Evolutionary conservation across 768 basidiomycete species (phyloP).

Genomic region (Gloeopeniophorella convolvens): DNA sequence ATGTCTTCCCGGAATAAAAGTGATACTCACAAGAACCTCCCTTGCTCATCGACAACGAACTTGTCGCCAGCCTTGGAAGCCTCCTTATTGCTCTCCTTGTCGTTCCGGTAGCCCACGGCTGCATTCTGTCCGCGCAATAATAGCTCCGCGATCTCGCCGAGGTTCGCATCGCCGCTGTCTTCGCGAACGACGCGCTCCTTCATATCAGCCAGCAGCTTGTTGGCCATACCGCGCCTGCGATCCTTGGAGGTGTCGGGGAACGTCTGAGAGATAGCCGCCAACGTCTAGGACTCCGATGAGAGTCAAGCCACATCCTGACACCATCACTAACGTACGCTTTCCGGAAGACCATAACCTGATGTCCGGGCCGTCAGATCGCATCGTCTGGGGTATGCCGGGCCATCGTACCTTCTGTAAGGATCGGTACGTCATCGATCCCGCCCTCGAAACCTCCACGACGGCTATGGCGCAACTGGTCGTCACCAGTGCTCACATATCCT

Average conservation of each 20-base stretch:
- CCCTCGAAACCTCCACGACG: background rate
- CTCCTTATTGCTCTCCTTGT: slow-evolving; percentile 54
- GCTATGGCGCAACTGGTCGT: background rate
- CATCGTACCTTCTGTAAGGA: background rate
- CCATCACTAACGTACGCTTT: background rate
- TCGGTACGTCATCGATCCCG: background rate
- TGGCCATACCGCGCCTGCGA: slow-evolving; percentile 37
- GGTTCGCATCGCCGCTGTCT: slow-evolving; percentile 44
- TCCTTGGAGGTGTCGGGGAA: slow-evolving; percentile 6
- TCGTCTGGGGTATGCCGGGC: background rate
- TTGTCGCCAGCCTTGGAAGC: slow-evolving; percentile 68
- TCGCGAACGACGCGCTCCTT: slow-evolving; percentile 52
- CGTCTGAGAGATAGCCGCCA: slow-evolving; percentile 1
- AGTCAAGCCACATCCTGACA: background rate
- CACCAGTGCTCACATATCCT: background rate
- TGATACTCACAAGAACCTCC: slow-evolving; percentile 53
- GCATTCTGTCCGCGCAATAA: slow-evolving; percentile 50
- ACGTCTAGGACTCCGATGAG: background rate
- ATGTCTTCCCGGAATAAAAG: background rate
- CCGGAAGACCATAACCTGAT: slow-evolving; percentile 48
- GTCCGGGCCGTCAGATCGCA: background rate
- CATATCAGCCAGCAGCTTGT: slow-evolving; percentile 55
- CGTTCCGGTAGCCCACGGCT: slow-evolving; percentile 63
- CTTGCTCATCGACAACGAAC: slow-evolving; percentile 51
- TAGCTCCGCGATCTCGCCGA: slow-evolving; percentile 59